These are phyloP conservation scores for Chionographis japonica DNA, from an alignment of 106 monocot genomes.

Conservation along the genomic window DNA sequence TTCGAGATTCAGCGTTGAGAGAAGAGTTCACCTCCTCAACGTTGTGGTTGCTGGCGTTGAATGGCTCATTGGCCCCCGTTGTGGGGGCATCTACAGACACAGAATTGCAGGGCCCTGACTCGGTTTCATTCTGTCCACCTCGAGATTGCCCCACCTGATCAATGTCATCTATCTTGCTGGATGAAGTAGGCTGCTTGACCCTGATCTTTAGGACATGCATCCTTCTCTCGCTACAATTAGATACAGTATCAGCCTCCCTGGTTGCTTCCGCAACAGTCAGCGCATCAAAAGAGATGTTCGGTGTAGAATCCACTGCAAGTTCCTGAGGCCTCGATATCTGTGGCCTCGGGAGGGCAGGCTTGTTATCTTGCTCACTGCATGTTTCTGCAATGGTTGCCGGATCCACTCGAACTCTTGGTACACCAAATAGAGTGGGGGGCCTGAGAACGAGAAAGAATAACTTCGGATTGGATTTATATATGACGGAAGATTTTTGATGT, in stretches of 20 bases:
- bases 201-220: constrained; percentile 64
- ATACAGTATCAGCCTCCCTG: constrained; percentile 62
- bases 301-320: constrained; percentile 14
- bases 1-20: constrained; percentile 40
- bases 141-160: constrained; percentile 32
- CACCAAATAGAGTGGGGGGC: constrained; percentile 76
- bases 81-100: constrained; percentile 92
- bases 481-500: too few species aligned
- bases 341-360: constrained; percentile 30
- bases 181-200: constrained; percentile 62
- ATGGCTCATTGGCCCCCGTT: constrained; percentile 26
- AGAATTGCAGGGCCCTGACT: constrained; percentile 72
- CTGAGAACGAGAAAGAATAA: constrained; percentile 33
- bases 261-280: constrained; percentile 15
- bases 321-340: constrained; percentile 42
- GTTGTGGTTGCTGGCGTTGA: constrained; percentile 35
- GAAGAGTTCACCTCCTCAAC: constrained; percentile 67
- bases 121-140: constrained; percentile 42
- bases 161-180: constrained; percentile 50
- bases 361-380: constrained; percentile 32
- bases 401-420: constrained; percentile 35
- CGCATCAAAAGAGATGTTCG: constrained; percentile 15
- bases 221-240: constrained; percentile 70
- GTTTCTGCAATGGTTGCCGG: constrained; percentile 19
- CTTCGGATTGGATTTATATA: background rate